These are phyloP conservation scores for Rostrohypoxylon terebratum DNA, from an alignment of 495 filamentous ascomycete genomes.

Conservation along the genomic window DNA sequence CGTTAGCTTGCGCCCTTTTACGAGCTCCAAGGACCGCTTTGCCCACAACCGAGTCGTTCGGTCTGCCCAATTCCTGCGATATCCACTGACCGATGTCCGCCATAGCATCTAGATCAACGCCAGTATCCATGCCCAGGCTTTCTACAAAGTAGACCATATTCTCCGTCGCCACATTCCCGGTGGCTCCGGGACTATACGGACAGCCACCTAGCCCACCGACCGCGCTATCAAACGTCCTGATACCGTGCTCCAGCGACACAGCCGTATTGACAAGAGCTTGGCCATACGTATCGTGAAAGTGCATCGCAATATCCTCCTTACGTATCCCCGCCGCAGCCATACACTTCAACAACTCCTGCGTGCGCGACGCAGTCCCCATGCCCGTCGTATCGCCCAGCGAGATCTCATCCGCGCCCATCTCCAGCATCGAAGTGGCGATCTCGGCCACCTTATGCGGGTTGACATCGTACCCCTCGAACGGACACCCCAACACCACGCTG, in stretches of 20 bases:
- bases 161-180: slow-evolving; percentile 95
- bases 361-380: slow-evolving; percentile 91
- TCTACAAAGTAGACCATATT: slow-evolving; percentile 92
- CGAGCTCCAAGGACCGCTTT: slow-evolving; percentile 77
- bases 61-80: slow-evolving; percentile 78
- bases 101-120: slow-evolving; percentile 85
- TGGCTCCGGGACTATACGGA: slow-evolving; percentile 92
- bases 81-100: slow-evolving; percentile 91
- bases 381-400: slow-evolving; percentile 95
- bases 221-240: slow-evolving; percentile 88
- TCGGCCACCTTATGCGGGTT: slow-evolving; percentile 82
- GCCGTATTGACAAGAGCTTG: slow-evolving; percentile 92
- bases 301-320: slow-evolving; percentile 85
- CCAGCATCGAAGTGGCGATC: slow-evolving; percentile 82
- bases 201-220: slow-evolving; percentile 95
- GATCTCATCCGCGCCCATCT: slow-evolving; percentile 97
- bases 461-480: slow-evolving; percentile 90
- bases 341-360: slow-evolving; percentile 74
- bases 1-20: slow-evolving; percentile 21
- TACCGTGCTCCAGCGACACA: slow-evolving; percentile 86
- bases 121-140: slow-evolving; percentile 86
- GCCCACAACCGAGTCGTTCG: slow-evolving; percentile 80
- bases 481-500: slow-evolving; percentile 92
- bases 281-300: slow-evolving; percentile 98
- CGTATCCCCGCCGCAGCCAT: slow-evolving; percentile 80